Evolutionary conservation across 2,329 filamentous ascomycete genomes (phyloP).

Genomic region (Xylaria sp.): DNA sequence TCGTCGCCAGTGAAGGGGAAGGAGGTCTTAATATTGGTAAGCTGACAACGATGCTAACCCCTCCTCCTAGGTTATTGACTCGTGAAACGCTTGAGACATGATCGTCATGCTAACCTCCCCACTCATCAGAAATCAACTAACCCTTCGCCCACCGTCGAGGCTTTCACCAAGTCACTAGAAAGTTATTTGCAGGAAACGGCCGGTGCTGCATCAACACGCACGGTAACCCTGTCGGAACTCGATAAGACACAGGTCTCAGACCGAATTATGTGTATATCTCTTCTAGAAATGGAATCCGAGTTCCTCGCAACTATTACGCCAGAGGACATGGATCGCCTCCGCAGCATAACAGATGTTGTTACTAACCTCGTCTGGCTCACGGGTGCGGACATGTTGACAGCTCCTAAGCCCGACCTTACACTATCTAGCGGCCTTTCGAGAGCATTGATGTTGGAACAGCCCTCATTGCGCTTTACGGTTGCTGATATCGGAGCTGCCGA

Average conservation of each 20-base stretch:
- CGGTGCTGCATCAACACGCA: not conserved
- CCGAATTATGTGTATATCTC: slow-evolving; percentile 16
- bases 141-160: not conserved
- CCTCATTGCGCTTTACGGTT: slow-evolving; percentile 22
- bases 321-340: slow-evolving; percentile 27
- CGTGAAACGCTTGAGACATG: not conserved
- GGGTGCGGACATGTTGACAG: slow-evolving; percentile 29
- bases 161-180: slow-evolving; percentile 1
- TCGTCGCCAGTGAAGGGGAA: slow-evolving; percentile 3
- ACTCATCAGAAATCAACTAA: slow-evolving; percentile 6
- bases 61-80: not conserved
- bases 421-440: slow-evolving; percentile 35
- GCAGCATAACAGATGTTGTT: slow-evolving; percentile 26
- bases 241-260: not conserved
- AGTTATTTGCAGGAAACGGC: slow-evolving; percentile 6
- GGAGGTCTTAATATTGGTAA: slow-evolving; percentile 11
- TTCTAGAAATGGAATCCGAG: slow-evolving; percentile 31
- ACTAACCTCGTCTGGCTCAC: slow-evolving; percentile 33
- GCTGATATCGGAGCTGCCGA: slow-evolving; percentile 26
- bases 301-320: slow-evolving; percentile 26
- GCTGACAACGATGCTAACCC: not conserved
- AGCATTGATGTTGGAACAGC: slow-evolving; percentile 38
- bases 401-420: slow-evolving; percentile 28
- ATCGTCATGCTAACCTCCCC: not conserved
- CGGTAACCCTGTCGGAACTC: not conserved